Evolutionary conservation across 1,284 basidiomycete genomes (phyloP), one percentile per base, ranked within the genome.

Genomic region (Rhodotorula sp.): DNA sequence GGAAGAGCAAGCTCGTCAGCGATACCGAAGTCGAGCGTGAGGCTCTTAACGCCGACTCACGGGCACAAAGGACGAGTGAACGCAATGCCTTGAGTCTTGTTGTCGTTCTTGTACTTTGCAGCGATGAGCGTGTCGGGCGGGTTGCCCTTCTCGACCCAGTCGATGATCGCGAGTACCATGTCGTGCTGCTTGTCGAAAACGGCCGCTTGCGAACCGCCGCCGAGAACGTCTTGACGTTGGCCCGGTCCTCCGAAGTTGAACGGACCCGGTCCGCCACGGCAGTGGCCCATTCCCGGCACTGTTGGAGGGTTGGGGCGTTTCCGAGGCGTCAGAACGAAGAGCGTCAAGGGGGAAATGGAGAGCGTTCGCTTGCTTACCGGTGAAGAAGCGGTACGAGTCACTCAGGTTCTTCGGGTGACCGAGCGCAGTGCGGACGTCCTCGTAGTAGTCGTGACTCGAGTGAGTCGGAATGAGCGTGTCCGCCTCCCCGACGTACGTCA

Each of bases 381-480:
- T 56, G 72, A 76, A 78, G 47, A 72, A 31, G 5, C 70, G 70
- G 68, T 70, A 78, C 31, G 70, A 67, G 45, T 77, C 63, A 48
- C 62, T 49, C 18, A 74, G 50, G 52, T 71, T 55, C 50, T 59
- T 31, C n/a, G 65, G 59, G 54, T 67, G 61, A 18, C 65, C 68
- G 34, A 78, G 70, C 23, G 69, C 60, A n/a, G 61, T 60, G 4
- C 57, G 57, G 21, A 77, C 77, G 8, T 64, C 63, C 50, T 77
- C 72, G 66, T 72, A 64, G 50, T 57, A 64, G 14, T 48, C 19
- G 31, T 48, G 38, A 6, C 43, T 60, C 38, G 55, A 64, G 23
- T 67, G 71, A 0, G 72, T 67, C 2, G 77, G 76, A 47, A 78
- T 78, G 31, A 78, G 62, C 6, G 54, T 60, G 49, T 78, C 77